A percentile compares a stretch with the other conserved stretches of the same genome.
Conservation (phyloP, 768 basidiomycete species). For the Gloeopeniophorella convolvens region DNA sequence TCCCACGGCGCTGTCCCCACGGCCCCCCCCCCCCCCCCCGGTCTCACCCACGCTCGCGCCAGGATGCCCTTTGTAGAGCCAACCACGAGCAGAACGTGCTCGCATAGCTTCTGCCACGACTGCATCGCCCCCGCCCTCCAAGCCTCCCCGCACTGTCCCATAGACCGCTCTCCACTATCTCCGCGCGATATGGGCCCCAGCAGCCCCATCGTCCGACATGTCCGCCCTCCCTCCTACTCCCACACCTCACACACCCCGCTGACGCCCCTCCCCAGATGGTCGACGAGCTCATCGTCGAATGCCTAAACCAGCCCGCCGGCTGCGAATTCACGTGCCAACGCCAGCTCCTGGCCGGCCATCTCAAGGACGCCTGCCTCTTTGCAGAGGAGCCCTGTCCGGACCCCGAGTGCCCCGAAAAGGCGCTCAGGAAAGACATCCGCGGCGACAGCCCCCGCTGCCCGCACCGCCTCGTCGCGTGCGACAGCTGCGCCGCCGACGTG, state of each 20-base stretch:
- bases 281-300: slow-evolving; percentile 74
- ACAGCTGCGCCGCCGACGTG: slow-evolving; percentile 27
- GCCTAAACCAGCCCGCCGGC: slow-evolving; percentile 51
- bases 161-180: slow-evolving; percentile 67
- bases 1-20: neutral
- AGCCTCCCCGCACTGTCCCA: slow-evolving; percentile 70
- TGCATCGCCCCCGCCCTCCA: slow-evolving; percentile 69
- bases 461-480: slow-evolving; percentile 33
- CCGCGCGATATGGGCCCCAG: slow-evolving; percentile 56
- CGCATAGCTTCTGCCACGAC: slow-evolving; percentile 81
- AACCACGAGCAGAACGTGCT: slow-evolving; percentile 63
- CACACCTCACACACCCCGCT: neutral
- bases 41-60: neutral
- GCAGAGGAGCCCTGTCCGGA: slow-evolving; percentile 46
- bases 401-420: slow-evolving; percentile 36
- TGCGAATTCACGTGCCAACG: slow-evolving; percentile 62
- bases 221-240: slow-evolving; percentile 31
- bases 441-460: slow-evolving; percentile 25
- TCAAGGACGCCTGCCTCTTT: slow-evolving; percentile 56
- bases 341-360: slow-evolving; percentile 55
- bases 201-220: slow-evolving; percentile 71
- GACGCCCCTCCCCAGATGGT: slow-evolving; percentile 48
- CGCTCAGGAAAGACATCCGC: slow-evolving; percentile 39
- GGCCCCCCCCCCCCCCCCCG: neutral
- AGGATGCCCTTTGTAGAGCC: slow-evolving; percentile 75